A percentile compares a stretch with the other conserved stretches of the same genome.
These are phyloP conservation scores for Neofusicoccum sp. DNA, from an alignment of 2,329 filamentous ascomycete species.

Conservation along the genomic window DNA sequence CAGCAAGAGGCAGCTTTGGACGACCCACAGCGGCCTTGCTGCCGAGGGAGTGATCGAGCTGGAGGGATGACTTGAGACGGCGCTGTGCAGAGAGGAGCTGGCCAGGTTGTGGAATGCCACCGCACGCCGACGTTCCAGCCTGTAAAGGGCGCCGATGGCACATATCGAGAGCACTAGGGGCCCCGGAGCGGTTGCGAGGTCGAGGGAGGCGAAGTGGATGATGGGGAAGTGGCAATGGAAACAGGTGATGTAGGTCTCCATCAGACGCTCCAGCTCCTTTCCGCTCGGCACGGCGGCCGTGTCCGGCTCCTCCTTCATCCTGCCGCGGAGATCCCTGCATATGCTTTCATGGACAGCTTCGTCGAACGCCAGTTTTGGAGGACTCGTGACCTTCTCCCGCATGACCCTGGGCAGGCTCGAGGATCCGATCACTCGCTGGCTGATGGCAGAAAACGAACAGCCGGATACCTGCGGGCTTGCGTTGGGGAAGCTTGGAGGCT, in stretches of 20 bases:
- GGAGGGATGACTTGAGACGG: slow-evolving; percentile 9
- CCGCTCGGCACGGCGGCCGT: slow-evolving; percentile 21
- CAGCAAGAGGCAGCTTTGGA: slow-evolving; percentile 31
- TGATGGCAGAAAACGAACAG: not conserved
- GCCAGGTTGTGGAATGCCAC: slow-evolving; percentile 25
- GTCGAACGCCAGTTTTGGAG: not conserved
- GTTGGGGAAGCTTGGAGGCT: not conserved
- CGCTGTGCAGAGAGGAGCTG: slow-evolving; percentile 20
- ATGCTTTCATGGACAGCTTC: not conserved
- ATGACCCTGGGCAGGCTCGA: not conserved
- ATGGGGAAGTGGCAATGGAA: slow-evolving; percentile 36
- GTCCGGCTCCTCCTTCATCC: not conserved
- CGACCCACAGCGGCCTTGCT: slow-evolving; percentile 28
- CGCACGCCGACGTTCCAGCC: slow-evolving; percentile 31
- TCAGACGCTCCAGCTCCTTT: slow-evolving; percentile 28
- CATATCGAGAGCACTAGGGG: slow-evolving; percentile 36
- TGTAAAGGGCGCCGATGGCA: slow-evolving; percentile 36
- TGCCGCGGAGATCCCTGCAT: not conserved
- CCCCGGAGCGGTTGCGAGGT: slow-evolving; percentile 26
- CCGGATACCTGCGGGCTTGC: not conserved
- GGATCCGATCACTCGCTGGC: too few relatives aligned
- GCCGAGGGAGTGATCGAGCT: not conserved
- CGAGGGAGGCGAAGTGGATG: slow-evolving; percentile 34
- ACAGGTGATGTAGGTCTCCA: slow-evolving; percentile 30
- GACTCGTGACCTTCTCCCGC: not conserved